A percentile compares a stretch with the other conserved stretches of the same genome.
phyloP scores from a whole-genome alignment of 208 protist genomes.

The Leishmania mexicana region DNA sequence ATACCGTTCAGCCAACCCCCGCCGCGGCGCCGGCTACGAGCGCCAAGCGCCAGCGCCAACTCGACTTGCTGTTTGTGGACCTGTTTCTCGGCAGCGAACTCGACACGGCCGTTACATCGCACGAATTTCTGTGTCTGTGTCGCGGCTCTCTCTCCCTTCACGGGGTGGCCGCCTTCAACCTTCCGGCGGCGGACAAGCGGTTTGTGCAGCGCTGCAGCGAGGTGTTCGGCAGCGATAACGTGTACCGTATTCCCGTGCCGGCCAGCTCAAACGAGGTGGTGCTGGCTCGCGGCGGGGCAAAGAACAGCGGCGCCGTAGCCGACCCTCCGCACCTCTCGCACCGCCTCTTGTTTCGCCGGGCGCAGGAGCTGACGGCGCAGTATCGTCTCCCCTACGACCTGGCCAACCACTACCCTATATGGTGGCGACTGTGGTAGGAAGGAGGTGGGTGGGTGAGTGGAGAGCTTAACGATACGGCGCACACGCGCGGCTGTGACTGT shows the following conservation, averaged over 20 bases:
- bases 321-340: slow-evolving; percentile 43
- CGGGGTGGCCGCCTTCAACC: slow-evolving; percentile 86
- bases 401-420: slow-evolving; percentile 70
- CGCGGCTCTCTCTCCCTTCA: slow-evolving; percentile 45
- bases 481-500: not conserved
- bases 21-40: slow-evolving; percentile 9
- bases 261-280: slow-evolving; percentile 79
- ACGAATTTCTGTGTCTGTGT: slow-evolving; percentile 62
- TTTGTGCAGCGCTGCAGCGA: slow-evolving; percentile 58
- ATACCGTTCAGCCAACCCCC: not conserved
- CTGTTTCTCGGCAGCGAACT: slow-evolving; percentile 78
- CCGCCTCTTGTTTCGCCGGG: slow-evolving; percentile 62
- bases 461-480: not conserved
- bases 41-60: slow-evolving; percentile 30
- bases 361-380: slow-evolving; percentile 50
- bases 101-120: slow-evolving; percentile 40
- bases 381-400: slow-evolving; percentile 79
- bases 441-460: not conserved
- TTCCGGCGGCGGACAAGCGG: slow-evolving; percentile 42
- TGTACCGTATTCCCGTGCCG: slow-evolving; percentile 68
- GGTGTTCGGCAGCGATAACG: slow-evolving; percentile 71
- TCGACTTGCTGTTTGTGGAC: slow-evolving; percentile 87
- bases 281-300: slow-evolving; percentile 46
- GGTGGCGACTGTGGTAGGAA: slow-evolving; percentile 79
- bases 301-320: slow-evolving; percentile 4